A percentile compares a stretch with the other conserved stretches of the same genome.
Conservation (phyloP, 495 filamentous ascomycete genomes). For the Aspergillus bertholletiae region DNA sequence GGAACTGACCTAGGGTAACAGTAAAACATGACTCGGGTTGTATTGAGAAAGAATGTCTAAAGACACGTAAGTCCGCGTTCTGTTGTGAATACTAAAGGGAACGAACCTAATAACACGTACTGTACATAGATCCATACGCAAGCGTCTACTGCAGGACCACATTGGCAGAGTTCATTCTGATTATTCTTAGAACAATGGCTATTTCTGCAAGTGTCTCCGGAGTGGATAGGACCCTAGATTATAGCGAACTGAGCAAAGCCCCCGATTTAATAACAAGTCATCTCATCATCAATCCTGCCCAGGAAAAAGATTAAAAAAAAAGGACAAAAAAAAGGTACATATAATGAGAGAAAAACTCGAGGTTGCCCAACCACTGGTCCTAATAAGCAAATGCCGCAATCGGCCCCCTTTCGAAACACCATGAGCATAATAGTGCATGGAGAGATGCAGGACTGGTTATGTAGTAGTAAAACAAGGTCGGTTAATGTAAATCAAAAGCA, state of each 20-base stretch:
- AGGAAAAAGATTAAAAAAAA: neutral
- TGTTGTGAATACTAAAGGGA: too few relatives aligned
- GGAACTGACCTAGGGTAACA: too few relatives aligned
- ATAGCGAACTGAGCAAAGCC: neutral
- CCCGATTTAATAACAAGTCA: constrained; percentile 13
- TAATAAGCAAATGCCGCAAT: constrained; percentile 19
- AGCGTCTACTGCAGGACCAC: constrained; percentile 1
- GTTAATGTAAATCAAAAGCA: constrained; percentile 1
- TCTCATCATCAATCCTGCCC: constrained; percentile 20
- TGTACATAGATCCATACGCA: too few relatives aligned
- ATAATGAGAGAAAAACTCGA: neutral
- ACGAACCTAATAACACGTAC: too few relatives aligned
- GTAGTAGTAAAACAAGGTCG: neutral
- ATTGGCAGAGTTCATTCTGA: constrained; percentile 4
- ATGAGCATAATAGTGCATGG: constrained; percentile 30
- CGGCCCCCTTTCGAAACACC: constrained; percentile 28
- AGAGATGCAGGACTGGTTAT: constrained; percentile 9
- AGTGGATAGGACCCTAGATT: constrained; percentile 1
- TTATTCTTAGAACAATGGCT: constrained; percentile 1
- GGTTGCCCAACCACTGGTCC: neutral
- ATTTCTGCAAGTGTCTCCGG: constrained; percentile 4
- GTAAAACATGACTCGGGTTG: too few relatives aligned
- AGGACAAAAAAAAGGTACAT: constrained; percentile 2
- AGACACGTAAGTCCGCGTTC: too few relatives aligned
- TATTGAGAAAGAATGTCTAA: too few relatives aligned